A percentile compares a stretch with the other conserved stretches of the same genome.
phyloP scores from a whole-genome alignment of 129 eudicot species.

The Saposhnikovia divaricata region DNA sequence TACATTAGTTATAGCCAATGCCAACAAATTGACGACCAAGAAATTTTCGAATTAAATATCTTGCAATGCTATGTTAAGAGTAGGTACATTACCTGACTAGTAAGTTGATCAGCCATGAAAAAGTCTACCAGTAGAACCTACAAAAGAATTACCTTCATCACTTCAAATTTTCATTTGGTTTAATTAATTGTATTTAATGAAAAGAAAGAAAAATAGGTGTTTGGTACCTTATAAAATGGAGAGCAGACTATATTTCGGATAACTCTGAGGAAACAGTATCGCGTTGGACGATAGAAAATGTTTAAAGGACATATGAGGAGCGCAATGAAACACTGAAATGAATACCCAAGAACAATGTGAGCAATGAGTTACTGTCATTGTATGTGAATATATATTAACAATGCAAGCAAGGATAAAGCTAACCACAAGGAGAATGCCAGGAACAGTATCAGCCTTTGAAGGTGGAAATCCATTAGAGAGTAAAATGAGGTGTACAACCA shows the following conservation, averaged over 20 bases:
- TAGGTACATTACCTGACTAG: constrained; percentile 65
- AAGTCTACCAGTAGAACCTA: constrained; percentile 92
- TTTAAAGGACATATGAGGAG: constrained; percentile 78
- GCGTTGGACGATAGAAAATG: constrained; percentile 72
- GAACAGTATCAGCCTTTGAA: constrained; percentile 56
- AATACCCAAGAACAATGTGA: background rate
- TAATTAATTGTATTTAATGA: background rate
- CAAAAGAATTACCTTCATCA: background rate
- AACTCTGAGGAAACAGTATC: constrained; percentile 71
- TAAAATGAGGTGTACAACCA: constrained; percentile 78
- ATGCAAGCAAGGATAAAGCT: background rate
- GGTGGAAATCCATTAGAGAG: constrained; percentile 55
- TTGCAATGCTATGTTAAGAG: background rate
- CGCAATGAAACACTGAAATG: constrained; percentile 42
- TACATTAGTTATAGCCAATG: background rate
- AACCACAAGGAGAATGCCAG: constrained; percentile 80
- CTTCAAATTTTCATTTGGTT: background rate
- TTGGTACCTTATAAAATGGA: constrained; percentile 88
- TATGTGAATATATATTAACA: too few relatives aligned
- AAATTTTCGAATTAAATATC: background rate
- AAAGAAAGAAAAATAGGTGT: background rate
- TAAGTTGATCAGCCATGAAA: constrained; percentile 97
- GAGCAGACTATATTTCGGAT: constrained; percentile 84
- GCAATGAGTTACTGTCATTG: background rate
- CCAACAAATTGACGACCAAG: background rate